A percentile compares a stretch with the other conserved stretches of the same genome.
These are phyloP conservation scores for Rhazya stricta DNA, from an alignment of 257 asterid genomes.

Conservation along the genomic window DNA sequence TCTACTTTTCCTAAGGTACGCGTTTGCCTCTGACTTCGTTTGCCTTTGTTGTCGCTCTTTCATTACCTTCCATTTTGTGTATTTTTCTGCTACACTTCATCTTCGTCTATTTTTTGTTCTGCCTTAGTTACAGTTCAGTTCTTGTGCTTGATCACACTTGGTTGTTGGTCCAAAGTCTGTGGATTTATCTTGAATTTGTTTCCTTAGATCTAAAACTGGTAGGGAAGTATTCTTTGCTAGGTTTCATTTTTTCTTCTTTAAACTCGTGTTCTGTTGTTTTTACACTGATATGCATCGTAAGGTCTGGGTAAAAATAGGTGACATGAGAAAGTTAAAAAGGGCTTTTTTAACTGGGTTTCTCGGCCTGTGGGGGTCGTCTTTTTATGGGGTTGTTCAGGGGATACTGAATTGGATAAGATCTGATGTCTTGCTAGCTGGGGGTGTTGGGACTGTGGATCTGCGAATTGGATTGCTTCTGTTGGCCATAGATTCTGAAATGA, in stretches of 20 bases:
- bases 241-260: neutral
- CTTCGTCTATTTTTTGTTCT: neutral
- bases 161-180: neutral
- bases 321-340: constrained; percentile 6
- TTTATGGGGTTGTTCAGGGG: constrained; percentile 9
- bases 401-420: constrained; percentile 18
- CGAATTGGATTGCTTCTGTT: constrained; percentile 11
- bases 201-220: constrained; percentile 34
- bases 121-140: neutral
- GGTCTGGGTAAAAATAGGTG: constrained; percentile 10
- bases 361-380: neutral
- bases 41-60: neutral
- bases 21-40: constrained; percentile 12
- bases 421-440: neutral
- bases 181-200: constrained; percentile 7
- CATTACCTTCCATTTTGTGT: constrained; percentile 3
- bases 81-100: neutral
- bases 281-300: constrained; percentile 12
- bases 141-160: neutral
- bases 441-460: constrained; percentile 31
- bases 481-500: constrained; percentile 37
- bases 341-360: neutral
- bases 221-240: neutral
- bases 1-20: constrained; percentile 34
- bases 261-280: neutral